Percentiles rank a stretch among this genome's conserved stretches.
Evolutionary conservation across 1,284 basidiomycete species (phyloP).

Genomic region (Cryptococcus hybrid): DNA sequence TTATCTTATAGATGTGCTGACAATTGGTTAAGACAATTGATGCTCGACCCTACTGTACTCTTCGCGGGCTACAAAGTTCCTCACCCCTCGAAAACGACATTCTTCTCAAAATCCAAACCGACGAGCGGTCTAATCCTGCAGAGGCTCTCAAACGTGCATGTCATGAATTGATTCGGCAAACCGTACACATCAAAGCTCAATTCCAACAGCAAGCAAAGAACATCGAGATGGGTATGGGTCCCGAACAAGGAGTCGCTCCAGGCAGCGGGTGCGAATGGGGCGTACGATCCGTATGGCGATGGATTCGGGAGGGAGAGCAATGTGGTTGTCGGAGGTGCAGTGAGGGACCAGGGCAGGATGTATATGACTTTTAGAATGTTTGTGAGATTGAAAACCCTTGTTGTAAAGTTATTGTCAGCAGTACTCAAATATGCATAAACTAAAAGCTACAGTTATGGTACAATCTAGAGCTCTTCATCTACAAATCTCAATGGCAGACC

Average conservation of each 20-base stretch:
- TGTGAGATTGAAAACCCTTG: not conserved
- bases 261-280: slow-evolving; percentile 7
- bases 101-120: slow-evolving; percentile 91
- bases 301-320: slow-evolving; percentile 24
- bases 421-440: not conserved
- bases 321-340: slow-evolving; percentile 15
- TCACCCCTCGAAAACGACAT: slow-evolving; percentile 93
- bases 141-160: slow-evolving; percentile 82
- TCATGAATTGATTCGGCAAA: slow-evolving; percentile 73
- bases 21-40: slow-evolving; percentile 68
- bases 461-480: slow-evolving; percentile 1
- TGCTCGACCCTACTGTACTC: slow-evolving; percentile 77
- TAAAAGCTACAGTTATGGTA: not conserved
- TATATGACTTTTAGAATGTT: slow-evolving; percentile 41
- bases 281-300: slow-evolving; percentile 46
- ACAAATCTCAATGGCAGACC: slow-evolving; percentile 11
- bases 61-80: slow-evolving; percentile 99
- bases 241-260: slow-evolving; percentile 24
- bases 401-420: not conserved
- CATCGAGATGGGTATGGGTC: slow-evolving; percentile 50
- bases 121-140: slow-evolving; percentile 79
- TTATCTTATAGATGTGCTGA: not conserved
- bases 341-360: slow-evolving; percentile 26
- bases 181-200: slow-evolving; percentile 55
- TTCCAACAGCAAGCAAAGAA: slow-evolving; percentile 55